These are phyloP conservation scores for Hordeum marinum DNA, from an alignment of 176 grass and related monocot genomes.

Conservation along the genomic window DNA sequence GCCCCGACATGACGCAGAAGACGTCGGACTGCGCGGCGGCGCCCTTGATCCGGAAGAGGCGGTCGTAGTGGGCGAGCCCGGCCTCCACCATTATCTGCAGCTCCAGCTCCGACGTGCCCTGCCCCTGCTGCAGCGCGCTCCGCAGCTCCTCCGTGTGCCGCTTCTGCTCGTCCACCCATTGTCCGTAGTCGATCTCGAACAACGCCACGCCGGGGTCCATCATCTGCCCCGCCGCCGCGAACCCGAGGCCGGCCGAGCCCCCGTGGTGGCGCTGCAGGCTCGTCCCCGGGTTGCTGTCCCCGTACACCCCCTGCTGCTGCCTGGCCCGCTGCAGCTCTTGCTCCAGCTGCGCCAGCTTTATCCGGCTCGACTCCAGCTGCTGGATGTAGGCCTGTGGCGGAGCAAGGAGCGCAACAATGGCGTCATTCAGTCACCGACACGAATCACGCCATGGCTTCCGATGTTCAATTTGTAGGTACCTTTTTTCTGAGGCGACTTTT, in stretches of 20 bases:
- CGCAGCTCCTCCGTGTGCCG: slow-evolving; percentile 56
- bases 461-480: slow-evolving; percentile 5
- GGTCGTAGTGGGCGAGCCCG: slow-evolving; percentile 56
- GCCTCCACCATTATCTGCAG: slow-evolving; percentile 61
- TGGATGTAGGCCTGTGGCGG: slow-evolving; percentile 76
- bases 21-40: slow-evolving; percentile 67
- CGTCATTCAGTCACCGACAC: too few species aligned
- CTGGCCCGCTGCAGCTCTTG: slow-evolving; percentile 63
- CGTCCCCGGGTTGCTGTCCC: slow-evolving; percentile 10
- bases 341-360: slow-evolving; percentile 82
- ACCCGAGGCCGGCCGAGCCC: background rate
- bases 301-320: slow-evolving; percentile 50
- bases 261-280: background rate
- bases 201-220: slow-evolving; percentile 58
- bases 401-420: background rate
- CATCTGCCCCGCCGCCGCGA: background rate
- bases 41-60: slow-evolving; percentile 72
- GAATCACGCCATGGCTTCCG: too few species aligned
- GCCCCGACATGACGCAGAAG: slow-evolving; percentile 83
- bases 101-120: slow-evolving; percentile 59
- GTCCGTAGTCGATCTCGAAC: slow-evolving; percentile 79
- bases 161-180: slow-evolving; percentile 86
- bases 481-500: slow-evolving; percentile 89
- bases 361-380: slow-evolving; percentile 84
- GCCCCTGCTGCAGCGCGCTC: slow-evolving; percentile 48